Evolutionary conservation across 805 yeast genomes (phyloP).

Genomic region (Ogataea pini): DNA sequence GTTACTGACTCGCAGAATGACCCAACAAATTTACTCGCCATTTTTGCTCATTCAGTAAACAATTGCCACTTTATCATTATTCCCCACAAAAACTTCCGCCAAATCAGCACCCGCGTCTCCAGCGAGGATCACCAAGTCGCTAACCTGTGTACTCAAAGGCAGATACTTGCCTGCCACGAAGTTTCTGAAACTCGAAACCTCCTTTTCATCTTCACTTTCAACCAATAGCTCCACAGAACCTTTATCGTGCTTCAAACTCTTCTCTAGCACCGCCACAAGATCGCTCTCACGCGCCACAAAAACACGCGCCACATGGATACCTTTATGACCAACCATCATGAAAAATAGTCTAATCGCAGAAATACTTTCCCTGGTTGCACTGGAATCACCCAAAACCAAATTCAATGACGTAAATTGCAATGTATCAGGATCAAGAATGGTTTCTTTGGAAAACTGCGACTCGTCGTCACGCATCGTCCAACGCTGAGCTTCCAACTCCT

Average conservation of each 20-base stretch:
- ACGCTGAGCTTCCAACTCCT: conserved; percentile 10
- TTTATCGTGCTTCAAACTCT: conserved; percentile 1
- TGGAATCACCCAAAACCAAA: conserved; percentile 5
- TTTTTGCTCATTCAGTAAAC: not conserved
- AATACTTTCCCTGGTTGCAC: conserved; percentile 1
- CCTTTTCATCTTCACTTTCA: not conserved
- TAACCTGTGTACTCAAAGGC: conserved; percentile 5
- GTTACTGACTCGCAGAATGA: no score
- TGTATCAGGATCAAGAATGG: conserved; percentile 11
- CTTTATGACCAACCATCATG: conserved; percentile 10
- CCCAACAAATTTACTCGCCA: no score
- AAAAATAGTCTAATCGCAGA: conserved; percentile 10
- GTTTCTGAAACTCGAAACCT: not conserved
- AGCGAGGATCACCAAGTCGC: conserved; percentile 8
- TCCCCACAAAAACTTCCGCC: conserved; percentile 6
- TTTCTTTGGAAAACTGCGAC: conserved; percentile 9
- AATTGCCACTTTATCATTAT: conserved; percentile 10
- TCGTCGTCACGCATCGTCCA: conserved; percentile 1
- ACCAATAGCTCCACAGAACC: not conserved
- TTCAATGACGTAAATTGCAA: conserved; percentile 8
- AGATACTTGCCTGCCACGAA: not conserved
- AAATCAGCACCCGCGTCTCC: not conserved
- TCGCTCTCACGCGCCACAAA: conserved; percentile 6
- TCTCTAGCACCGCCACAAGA: conserved; percentile 5
- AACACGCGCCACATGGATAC: conserved; percentile 7